Conservation (phyloP, 2,329 filamentous ascomycete genomes). For the Madurella fahalii region DNA sequence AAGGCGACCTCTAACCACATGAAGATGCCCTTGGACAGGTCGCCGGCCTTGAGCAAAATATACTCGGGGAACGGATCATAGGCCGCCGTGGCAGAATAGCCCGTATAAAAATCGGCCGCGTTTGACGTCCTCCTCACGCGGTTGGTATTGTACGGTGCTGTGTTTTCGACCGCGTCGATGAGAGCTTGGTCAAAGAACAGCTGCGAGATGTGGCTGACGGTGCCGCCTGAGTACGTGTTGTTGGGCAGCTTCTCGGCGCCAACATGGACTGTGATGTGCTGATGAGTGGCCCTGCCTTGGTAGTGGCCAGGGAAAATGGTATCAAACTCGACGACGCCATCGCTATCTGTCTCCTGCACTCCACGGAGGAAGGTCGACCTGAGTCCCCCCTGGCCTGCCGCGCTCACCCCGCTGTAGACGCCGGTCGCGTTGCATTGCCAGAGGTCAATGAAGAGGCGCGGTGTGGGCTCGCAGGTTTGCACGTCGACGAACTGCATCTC, state of each 20-base stretch:
- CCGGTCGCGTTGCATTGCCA: conserved; percentile 47
- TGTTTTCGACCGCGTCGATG: conserved; percentile 34
- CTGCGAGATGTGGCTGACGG: conserved; percentile 40
- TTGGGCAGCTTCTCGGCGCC: conserved; percentile 34
- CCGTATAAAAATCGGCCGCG: conserved; percentile 29
- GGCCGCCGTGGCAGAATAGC: conserved; percentile 29
- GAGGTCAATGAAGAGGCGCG: conserved; percentile 39
- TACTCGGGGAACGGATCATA: conserved; percentile 51
- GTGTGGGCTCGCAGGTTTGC: conserved; percentile 39
- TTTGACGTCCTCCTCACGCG: conserved; percentile 29
- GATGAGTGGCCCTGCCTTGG: conserved; percentile 38
- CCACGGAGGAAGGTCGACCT: conserved; percentile 46
- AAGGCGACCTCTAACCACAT: conserved; percentile 9
- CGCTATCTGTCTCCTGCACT: conserved; percentile 41
- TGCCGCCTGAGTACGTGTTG: conserved; percentile 36
- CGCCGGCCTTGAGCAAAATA: conserved; percentile 35
- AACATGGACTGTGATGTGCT: conserved; percentile 39
- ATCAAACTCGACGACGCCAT: conserved; percentile 47
- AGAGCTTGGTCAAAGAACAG: conserved; percentile 40
- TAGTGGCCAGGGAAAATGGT: conserved; percentile 45
- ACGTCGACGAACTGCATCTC: conserved; percentile 45
- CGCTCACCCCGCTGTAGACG: conserved; percentile 37
- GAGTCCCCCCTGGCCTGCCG: conserved; percentile 31
- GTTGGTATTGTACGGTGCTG: conserved; percentile 37
- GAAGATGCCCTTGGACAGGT: conserved; percentile 26